Percentiles rank a stretch among this genome's conserved stretches.
phyloP scores from a whole-genome alignment of 441 rosid species.

The Erodium texanum region DNA sequence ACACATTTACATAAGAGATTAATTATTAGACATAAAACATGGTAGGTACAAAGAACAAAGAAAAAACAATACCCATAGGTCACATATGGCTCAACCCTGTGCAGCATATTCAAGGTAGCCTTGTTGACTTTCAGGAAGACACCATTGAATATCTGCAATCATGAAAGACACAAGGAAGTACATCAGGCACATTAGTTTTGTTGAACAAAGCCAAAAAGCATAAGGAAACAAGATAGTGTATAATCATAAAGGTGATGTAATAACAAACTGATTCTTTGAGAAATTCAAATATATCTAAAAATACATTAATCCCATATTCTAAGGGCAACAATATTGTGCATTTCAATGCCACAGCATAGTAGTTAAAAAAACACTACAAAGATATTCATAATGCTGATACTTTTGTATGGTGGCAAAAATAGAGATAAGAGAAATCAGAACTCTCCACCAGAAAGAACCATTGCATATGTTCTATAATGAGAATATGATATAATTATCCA shows the following conservation, averaged over 20 bases:
- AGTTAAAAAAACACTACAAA: neutral
- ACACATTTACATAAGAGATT: neutral
- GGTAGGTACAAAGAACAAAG: neutral
- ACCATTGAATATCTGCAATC: conserved; percentile 40
- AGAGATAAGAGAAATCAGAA: too few relatives aligned
- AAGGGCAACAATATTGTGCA: neutral
- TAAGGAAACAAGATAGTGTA: neutral
- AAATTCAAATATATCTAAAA: neutral
- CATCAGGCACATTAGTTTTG: neutral
- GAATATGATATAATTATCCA: too few relatives aligned
- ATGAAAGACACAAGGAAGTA: neutral
- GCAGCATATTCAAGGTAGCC: conserved; percentile 74
- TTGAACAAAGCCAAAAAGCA: too few relatives aligned
- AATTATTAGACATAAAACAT: neutral
- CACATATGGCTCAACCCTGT: conserved; percentile 70
- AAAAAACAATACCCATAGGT: conserved; percentile 48
- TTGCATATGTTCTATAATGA: too few relatives aligned
- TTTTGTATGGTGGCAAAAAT: too few relatives aligned
- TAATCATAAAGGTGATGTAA: neutral
- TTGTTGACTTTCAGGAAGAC: conserved; percentile 78
- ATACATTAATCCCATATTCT: neutral
- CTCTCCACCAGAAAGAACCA: too few relatives aligned
- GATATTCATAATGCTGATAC: neutral
- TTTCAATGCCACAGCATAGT: neutral
- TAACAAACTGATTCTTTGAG: neutral